A percentile compares a stretch with the other conserved stretches of the same genome.
Evolutionary conservation across 495 filamentous ascomycete species (phyloP).

Genomic region (Filosporella fistucella): DNA sequence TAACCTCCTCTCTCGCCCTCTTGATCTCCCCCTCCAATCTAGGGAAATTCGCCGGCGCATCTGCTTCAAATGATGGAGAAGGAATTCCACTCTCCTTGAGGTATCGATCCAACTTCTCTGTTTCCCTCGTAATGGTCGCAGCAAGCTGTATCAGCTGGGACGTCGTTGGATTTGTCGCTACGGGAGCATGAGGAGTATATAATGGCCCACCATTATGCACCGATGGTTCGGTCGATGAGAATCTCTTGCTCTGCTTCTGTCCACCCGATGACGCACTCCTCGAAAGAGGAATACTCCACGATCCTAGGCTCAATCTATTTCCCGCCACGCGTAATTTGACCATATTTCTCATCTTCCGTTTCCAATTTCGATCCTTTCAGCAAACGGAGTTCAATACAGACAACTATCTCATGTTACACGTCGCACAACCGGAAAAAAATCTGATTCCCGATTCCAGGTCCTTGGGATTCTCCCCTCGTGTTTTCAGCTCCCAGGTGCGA

Average conservation of each 20-base stretch:
- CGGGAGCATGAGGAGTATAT: neutral
- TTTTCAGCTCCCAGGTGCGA: no score
- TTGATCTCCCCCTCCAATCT: slow-evolving; percentile 13
- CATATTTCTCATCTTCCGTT: slow-evolving; percentile 1
- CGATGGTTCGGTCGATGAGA: neutral
- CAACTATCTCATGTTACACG: no score
- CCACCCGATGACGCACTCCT: neutral
- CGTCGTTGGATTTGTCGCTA: slow-evolving; percentile 3
- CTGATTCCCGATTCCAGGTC: no score
- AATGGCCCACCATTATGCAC: no score
- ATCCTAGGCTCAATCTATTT: slow-evolving; percentile 12
- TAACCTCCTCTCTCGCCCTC: slow-evolving; percentile 16
- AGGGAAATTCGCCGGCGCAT: slow-evolving; percentile 17
- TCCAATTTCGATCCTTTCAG: no score
- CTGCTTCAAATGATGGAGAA: slow-evolving; percentile 15
- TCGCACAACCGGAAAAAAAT: no score
- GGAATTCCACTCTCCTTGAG: slow-evolving; percentile 9
- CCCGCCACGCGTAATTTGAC: slow-evolving; percentile 1
- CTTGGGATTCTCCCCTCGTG: no score
- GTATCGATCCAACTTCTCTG: slow-evolving; percentile 20
- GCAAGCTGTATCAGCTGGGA: slow-evolving; percentile 14
- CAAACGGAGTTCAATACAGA: no score
- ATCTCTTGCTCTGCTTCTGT: neutral
- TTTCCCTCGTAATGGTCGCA: slow-evolving; percentile 17
- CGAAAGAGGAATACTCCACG: slow-evolving; percentile 7